These are phyloP conservation scores for Iberis pinnata DNA, from an alignment of 345 rosid genomes.

Conservation along the genomic window DNA sequence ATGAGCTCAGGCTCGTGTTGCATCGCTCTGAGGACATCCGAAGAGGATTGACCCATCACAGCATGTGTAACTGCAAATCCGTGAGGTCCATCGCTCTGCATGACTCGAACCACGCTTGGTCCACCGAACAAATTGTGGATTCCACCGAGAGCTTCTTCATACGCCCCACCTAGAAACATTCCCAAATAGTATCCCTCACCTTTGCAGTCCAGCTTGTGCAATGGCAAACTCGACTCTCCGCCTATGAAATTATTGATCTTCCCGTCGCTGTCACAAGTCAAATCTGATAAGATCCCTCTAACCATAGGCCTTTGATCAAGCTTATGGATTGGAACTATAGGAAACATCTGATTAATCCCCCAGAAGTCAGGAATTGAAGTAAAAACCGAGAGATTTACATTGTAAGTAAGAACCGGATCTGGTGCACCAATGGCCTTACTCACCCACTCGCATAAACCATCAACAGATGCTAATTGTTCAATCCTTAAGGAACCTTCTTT, in stretches of 20 bases:
- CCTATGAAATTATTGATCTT: slow-evolving; percentile 85
- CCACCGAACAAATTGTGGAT: slow-evolving; percentile 93
- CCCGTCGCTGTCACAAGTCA: slow-evolving; percentile 94
- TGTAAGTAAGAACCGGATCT: slow-evolving; percentile 57
- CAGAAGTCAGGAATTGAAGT: slow-evolving; percentile 97
- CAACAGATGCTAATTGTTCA: slow-evolving; percentile 79
- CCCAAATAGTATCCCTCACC: slow-evolving; percentile 61
- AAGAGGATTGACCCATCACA: slow-evolving; percentile 69
- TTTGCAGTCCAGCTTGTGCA: slow-evolving; percentile 55
- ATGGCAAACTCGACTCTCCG: slow-evolving; percentile 74
- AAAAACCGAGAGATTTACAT: slow-evolving; percentile 77
- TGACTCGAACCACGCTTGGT: slow-evolving; percentile 84
- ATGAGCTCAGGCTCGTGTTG: slow-evolving; percentile 97
- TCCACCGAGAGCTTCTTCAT: slow-evolving; percentile 98
- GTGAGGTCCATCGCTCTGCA: slow-evolving; percentile 88
- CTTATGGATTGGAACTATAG: slow-evolving; percentile 80
- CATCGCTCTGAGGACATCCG: slow-evolving; percentile 87
- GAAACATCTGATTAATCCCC: slow-evolving; percentile 90
- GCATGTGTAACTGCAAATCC: slow-evolving; percentile 84
- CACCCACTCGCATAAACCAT: slow-evolving; percentile 71
- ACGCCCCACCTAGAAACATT: slow-evolving; percentile 98
- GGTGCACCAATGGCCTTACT: slow-evolving; percentile 45
- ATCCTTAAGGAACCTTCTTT: slow-evolving; percentile 72
- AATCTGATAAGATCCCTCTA: slow-evolving; percentile 73
- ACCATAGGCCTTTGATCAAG: slow-evolving; percentile 63